Percentiles rank a stretch among this genome's conserved stretches.
Evolutionary conservation across 306 rosid species (phyloP).

Genomic region (Fragaria nilgerrensis): DNA sequence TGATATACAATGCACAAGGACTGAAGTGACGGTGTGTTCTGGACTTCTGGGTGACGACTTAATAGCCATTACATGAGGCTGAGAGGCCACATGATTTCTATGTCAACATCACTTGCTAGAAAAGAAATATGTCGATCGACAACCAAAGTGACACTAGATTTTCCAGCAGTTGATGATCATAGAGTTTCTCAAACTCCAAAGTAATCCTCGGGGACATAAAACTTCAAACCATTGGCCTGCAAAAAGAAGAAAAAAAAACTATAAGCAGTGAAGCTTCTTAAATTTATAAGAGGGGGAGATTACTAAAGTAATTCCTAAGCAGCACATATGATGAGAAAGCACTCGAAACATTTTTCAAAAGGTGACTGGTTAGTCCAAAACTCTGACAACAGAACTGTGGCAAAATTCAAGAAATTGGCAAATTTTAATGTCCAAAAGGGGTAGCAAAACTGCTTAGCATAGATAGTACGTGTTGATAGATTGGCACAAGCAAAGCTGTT

Average conservation of each 20-base stretch:
- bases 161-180: not conserved
- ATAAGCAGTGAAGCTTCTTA: not conserved
- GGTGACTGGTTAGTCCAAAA: not conserved
- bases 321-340: not conserved
- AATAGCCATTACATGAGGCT: not conserved
- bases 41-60: not conserved
- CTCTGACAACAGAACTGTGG: not conserved
- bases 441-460: not conserved
- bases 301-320: not conserved
- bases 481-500: not conserved
- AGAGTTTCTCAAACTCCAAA: conserved; percentile 5
- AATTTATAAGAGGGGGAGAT: not conserved
- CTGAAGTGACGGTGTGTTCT: too few species aligned
- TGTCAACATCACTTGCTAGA: not conserved
- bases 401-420: not conserved
- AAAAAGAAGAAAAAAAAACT: not conserved
- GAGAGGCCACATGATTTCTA: not conserved
- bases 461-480: not conserved
- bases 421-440: not conserved
- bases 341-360: not conserved
- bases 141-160: not conserved
- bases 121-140: not conserved
- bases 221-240: conserved; percentile 12
- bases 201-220: conserved; percentile 12
- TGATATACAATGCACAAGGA: too few species aligned